Conservation (phyloP, 108 stramenopile species). For the Nitzschia putrida region DNA sequence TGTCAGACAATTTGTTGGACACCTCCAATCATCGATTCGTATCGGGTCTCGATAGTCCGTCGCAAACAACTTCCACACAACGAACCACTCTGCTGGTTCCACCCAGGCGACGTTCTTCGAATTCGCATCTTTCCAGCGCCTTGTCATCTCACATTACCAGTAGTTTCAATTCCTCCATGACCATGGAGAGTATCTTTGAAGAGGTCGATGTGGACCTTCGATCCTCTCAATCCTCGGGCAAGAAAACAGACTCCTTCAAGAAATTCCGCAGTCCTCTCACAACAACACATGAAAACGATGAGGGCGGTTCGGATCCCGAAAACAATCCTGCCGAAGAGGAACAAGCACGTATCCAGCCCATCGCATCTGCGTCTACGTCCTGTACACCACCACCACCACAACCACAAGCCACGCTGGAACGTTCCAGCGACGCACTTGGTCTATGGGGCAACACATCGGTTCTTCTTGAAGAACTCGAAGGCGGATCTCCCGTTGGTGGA, state of each 20-base stretch:
- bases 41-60: no score
- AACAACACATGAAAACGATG: background rate
- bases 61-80: no score
- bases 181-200: background rate
- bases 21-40: no score
- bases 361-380: background rate
- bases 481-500: background rate
- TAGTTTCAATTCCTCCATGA: background rate
- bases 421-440: background rate
- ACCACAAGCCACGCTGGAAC: background rate
- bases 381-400: background rate
- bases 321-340: background rate
- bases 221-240: background rate
- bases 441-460: background rate
- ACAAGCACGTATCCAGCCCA: background rate
- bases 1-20: no score
- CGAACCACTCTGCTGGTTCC: no score
- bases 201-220: background rate
- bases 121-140: background rate
- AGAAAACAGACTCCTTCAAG: background rate
- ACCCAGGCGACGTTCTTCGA: background rate
- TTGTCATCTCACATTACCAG: background rate
- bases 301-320: background rate
- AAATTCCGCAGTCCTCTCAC: background rate
- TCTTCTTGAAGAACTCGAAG: background rate